Conservation (phyloP, 2,329 filamentous ascomycete species). For the Thelonectria rubi region DNA sequence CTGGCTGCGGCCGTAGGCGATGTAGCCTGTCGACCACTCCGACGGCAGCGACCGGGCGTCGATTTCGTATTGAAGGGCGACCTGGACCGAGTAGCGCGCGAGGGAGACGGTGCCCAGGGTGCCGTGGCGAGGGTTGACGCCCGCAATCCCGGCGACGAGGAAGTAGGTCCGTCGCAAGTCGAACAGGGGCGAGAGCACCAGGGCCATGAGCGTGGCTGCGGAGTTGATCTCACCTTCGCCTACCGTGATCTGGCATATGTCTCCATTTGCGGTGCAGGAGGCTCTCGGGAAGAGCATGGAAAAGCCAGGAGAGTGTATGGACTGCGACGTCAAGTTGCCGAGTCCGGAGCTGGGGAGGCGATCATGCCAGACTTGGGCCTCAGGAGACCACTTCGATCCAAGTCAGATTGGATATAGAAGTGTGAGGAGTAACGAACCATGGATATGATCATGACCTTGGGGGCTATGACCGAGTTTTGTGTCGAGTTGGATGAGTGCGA, state of each 20-base stretch:
- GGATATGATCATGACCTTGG: slow-evolving; percentile 70
- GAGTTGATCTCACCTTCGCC: slow-evolving; percentile 81
- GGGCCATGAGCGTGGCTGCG: slow-evolving; percentile 69
- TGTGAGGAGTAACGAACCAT: slow-evolving; percentile 58
- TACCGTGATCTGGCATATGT: slow-evolving; percentile 74
- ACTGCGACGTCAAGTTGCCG: slow-evolving; percentile 64
- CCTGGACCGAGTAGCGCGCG: slow-evolving; percentile 75
- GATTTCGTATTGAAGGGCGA: slow-evolving; percentile 79
- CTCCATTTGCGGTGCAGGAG: slow-evolving; percentile 68
- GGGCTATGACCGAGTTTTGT: slow-evolving; percentile 50
- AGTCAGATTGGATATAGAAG: slow-evolving; percentile 14
- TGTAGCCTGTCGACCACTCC: slow-evolving; percentile 74
- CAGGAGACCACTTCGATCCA: slow-evolving; percentile 65
- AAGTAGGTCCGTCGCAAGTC: slow-evolving; percentile 76
- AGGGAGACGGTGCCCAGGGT: slow-evolving; percentile 75
- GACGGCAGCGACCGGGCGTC: slow-evolving; percentile 73
- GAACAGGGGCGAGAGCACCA: slow-evolving; percentile 69
- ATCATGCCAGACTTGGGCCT: slow-evolving; percentile 69
- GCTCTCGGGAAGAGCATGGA: slow-evolving; percentile 72
- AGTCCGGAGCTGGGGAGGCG: slow-evolving; percentile 56
- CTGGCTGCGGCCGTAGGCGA: slow-evolving; percentile 66
- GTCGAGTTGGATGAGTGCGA: background rate
- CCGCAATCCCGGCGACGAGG: slow-evolving; percentile 75
- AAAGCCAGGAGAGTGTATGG: slow-evolving; percentile 68
- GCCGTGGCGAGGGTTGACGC: slow-evolving; percentile 73